Conservation (phyloP, 441 rosid species). For the Pelargonium myrrhifolium region DNA sequence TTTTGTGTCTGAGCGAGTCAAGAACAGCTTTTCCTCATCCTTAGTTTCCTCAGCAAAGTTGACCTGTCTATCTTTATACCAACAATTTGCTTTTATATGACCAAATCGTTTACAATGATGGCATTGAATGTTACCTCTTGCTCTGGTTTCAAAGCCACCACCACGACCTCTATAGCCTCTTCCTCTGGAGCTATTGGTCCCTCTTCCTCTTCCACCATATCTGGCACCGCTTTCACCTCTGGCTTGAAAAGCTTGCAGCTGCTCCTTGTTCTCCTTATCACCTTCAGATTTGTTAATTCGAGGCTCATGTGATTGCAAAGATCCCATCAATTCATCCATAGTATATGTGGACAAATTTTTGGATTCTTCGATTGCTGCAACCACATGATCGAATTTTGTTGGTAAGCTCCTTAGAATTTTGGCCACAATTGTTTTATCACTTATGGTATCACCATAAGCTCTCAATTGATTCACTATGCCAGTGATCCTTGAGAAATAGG, state of each 20-base stretch:
- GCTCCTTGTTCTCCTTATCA: neutral
- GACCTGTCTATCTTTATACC: neutral
- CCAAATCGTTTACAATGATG: constrained; percentile 7
- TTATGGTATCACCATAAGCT: neutral
- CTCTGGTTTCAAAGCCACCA: neutral
- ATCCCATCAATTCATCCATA: neutral
- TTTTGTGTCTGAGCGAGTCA: neutral
- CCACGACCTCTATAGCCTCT: neutral
- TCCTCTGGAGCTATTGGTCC: neutral
- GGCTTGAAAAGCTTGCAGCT: neutral
- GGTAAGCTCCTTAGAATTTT: neutral
- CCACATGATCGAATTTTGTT: neutral
- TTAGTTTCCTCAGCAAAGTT: neutral
- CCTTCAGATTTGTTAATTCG: neutral
- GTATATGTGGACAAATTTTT: neutral
- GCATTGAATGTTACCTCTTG: neutral
- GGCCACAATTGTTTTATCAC: neutral
- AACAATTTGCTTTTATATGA: neutral
- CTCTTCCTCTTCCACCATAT: neutral
- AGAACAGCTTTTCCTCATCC: neutral
- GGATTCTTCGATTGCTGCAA: neutral
- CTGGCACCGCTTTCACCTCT: neutral
- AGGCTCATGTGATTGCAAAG: neutral
- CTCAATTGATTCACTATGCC: neutral
- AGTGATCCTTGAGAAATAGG: neutral